Evolutionary conservation across 2,329 filamentous ascomycete genomes (phyloP).

Genomic region (Cordyceps javanica): DNA sequence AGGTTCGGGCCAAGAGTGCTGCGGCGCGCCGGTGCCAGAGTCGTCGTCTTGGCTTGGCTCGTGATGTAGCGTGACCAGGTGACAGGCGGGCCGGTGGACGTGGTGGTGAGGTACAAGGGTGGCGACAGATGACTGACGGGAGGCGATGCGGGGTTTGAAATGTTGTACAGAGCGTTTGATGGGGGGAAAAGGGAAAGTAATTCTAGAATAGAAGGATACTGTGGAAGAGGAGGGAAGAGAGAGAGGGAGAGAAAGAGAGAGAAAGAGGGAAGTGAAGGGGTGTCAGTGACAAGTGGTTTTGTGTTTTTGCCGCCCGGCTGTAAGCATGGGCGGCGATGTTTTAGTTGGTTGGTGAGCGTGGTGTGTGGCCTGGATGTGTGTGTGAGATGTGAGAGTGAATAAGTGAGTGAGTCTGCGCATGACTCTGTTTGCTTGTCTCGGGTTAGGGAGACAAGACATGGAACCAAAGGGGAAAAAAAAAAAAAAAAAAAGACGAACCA

Average conservation of each 20-base stretch:
- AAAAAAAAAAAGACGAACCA: no score
- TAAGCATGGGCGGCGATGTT: neutral
- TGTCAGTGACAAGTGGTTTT: neutral
- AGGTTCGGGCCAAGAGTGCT: neutral
- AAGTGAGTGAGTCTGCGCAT: no score
- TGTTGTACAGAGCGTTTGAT: neutral
- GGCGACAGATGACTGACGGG: neutral
- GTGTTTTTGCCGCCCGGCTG: neutral
- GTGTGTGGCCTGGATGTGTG: no score
- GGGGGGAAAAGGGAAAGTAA: no score
- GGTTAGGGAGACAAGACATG: no score
- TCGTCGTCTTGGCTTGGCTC: neutral
- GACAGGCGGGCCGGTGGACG: constrained; percentile 1
- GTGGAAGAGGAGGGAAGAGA: neutral
- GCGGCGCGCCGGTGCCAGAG: neutral
- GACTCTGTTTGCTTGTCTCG: neutral
- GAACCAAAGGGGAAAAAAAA: no score
- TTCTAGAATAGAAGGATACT: no score
- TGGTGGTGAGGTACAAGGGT: neutral
- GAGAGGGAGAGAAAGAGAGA: neutral
- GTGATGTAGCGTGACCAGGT: constrained; percentile 8
- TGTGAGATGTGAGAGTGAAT: no score
- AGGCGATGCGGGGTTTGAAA: no score
- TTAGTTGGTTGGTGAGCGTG: neutral
- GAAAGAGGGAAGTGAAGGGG: neutral